Base-by-base conservation (phyloP, 164 flowering plant species). In the Umbilicus rupestris region DNA sequence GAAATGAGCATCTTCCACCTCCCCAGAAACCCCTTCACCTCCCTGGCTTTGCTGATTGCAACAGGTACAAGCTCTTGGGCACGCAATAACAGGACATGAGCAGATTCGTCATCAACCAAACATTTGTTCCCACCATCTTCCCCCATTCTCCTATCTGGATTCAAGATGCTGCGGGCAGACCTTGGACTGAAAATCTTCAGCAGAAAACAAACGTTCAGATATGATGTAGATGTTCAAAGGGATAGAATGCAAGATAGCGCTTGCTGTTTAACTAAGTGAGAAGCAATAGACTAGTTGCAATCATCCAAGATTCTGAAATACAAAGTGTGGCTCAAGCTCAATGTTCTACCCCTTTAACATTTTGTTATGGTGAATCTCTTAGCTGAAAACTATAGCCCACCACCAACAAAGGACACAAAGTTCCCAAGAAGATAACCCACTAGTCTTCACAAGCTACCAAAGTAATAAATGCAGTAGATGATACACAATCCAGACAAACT, bases 1-100 rank as follows among this genome's bases (percentile, higher is more conserved):
- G 80, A 79, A 68, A 83, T 72, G 59, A 93, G 86, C 84, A 79
- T 77, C 79, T 86, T 93, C 98, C 98, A 90, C 44, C 94, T 71
- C 14, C 86, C 87, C 0, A 83, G 80, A 65, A 93, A 90, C 20
- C 76, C 87, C 71, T 87, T 90, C 3, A 80, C 87, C 68, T 79
- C 78, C 69, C 71, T 82, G 0, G 93, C 87, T 72, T 81, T 83
- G 20, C 68, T 73, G 5, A 90, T 74, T 3, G 88, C 92, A 45
- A 57, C 50, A 1, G 98, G 95, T 68, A 90, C 83, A 30, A 85
- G 87, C 70, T 80, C 83, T 70, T 81, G 89, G 9, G 86, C 85
- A 63, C 39, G 75, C 4, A 66, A 71, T 39, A 88, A 74, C 79
- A 87, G 88, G 10, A 79, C 84, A 63, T 90, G 96, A 0, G 82